Evolutionary conservation across 495 filamentous ascomycete genomes (phyloP).

Genomic region (Penicillium cataractarum): DNA sequence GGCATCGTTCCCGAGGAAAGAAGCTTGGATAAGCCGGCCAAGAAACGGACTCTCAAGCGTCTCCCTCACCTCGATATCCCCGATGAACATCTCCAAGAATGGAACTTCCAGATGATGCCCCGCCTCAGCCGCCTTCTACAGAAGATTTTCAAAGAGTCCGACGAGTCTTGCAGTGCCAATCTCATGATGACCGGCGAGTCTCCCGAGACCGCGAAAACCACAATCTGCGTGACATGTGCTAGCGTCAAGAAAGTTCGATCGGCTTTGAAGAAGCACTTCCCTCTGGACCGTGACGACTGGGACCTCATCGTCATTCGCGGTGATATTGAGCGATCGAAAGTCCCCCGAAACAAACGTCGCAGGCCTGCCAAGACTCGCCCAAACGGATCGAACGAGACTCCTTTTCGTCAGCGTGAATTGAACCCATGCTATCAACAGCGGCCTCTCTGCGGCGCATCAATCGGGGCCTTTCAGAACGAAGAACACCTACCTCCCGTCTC

Average conservation of each 20-base stretch:
- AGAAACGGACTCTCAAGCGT: constrained; percentile 50
- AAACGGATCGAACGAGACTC: constrained; percentile 32
- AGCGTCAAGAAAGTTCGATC: constrained; percentile 71
- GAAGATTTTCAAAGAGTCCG: constrained; percentile 59
- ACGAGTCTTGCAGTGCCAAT: constrained; percentile 73
- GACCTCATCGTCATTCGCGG: constrained; percentile 66
- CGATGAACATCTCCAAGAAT: constrained; percentile 65
- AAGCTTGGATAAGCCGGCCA: constrained; percentile 34
- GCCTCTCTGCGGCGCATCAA: constrained; percentile 85
- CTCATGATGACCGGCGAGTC: constrained; percentile 75
- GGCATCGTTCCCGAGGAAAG: constrained; percentile 31
- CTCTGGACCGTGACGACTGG: constrained; percentile 63
- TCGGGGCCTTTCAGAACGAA: constrained; percentile 84
- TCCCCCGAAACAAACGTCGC: constrained; percentile 49
- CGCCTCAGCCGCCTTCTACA: constrained; percentile 70
- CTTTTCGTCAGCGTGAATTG: constrained; percentile 38
- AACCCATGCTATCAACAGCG: constrained; percentile 66
- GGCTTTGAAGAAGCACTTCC: constrained; percentile 71
- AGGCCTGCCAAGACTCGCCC: constrained; percentile 43
- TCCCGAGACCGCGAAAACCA: constrained; percentile 65
- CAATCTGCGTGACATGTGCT: constrained; percentile 74
- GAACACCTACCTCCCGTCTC: constrained; percentile 86
- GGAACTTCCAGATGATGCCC: constrained; percentile 72
- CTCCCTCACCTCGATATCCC: constrained; percentile 55
- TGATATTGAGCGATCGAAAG: constrained; percentile 69